Percentiles rank a stretch among this genome's conserved stretches.
Evolutionary conservation across 2,329 filamentous ascomycete genomes (phyloP).

Genomic region (Botrytis fragariae): DNA sequence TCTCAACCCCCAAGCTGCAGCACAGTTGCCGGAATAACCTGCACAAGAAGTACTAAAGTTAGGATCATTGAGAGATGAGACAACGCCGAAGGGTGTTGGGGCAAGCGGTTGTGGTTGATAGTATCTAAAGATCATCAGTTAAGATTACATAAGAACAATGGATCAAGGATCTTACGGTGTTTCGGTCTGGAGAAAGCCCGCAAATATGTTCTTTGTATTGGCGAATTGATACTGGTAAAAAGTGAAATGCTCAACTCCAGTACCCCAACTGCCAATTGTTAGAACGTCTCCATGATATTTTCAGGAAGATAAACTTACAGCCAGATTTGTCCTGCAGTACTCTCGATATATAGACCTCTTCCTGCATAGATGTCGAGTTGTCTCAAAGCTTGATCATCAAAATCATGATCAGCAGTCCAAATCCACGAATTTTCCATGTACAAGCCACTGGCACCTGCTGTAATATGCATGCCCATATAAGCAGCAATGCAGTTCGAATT

Average conservation of each 20-base stretch:
- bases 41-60: conserved; percentile 47
- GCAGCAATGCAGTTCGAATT: conserved; percentile 39
- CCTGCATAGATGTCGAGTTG: conserved; percentile 54
- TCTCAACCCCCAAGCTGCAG: conserved; percentile 64
- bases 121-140: conserved; percentile 44
- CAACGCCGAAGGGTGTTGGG: conserved; percentile 57
- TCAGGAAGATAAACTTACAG: conserved; percentile 33
- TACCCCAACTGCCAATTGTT: conserved; percentile 36
- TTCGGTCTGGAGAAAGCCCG: conserved; percentile 34
- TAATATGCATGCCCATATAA: conserved; percentile 40
- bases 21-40: conserved; percentile 44
- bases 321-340: conserved; percentile 48
- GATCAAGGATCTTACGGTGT: conserved; percentile 16
- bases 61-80: conserved; percentile 46
- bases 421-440: conserved; percentile 51
- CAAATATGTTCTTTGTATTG: conserved; percentile 34
- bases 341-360: conserved; percentile 49
- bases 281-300: background rate
- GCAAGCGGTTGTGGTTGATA: conserved; percentile 65
- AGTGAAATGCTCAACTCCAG: conserved; percentile 48
- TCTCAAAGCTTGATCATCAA: conserved; percentile 44
- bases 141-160: too few relatives aligned
- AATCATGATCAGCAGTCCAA: conserved; percentile 47
- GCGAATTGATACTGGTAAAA: conserved; percentile 54
- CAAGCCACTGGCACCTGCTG: conserved; percentile 42